Base-by-base conservation (phyloP, 2,329 filamentous ascomycete genomes). In the Trichoderma citrinoviride region DNA sequence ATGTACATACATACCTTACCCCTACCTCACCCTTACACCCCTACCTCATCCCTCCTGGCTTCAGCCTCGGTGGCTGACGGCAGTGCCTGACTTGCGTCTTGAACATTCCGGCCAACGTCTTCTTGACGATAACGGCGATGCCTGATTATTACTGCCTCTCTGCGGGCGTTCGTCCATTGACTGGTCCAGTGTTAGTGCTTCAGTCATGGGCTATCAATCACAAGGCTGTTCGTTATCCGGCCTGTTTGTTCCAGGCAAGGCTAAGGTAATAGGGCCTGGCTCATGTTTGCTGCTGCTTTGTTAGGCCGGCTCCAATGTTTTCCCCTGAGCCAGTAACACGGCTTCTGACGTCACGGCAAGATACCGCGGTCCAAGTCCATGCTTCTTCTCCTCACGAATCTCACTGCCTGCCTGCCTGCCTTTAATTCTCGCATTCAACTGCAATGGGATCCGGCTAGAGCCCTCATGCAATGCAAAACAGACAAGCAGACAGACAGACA, bases 391-490 rank as follows among this genome's bases (percentile, higher is more conserved):
- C 58, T 62, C 49, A 62, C 40, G 49, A 40, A 40, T n/a, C n/a
- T n/a, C n/a, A n/a, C n/a, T n/a, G n/a, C n/a, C n/a, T n/a, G n/a
- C n/a, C 33, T 37, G 33, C 3, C 33, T 37, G 58, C 33, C 56
- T 40, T 46, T 60, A 23, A 29, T 49, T 15, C 15, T 49, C 43
- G 29, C 50, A 60, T 37, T 29, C 10, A 6, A 43, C 25, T 21
- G 19, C 41, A 44, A 17, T 44, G 25, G 47, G 29, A 29, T 23
- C 25, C 25, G 25, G 49, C 49, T 53, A 44, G 10, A 37, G 25
- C 6, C n/a, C 58, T 33, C 46, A 54, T 62, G 58, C 58, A 52
- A 54, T 62, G 58, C 58, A 52, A 41, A 54, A 33, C 58, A 53
- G 40, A 54, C 10, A n/a, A 37, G 44, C 53, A 23, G 58, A 40